Evolutionary conservation across 768 basidiomycete species (phyloP), one percentile per base, ranked within the genome.

Genomic region (Glaciozyma martinii): DNA sequence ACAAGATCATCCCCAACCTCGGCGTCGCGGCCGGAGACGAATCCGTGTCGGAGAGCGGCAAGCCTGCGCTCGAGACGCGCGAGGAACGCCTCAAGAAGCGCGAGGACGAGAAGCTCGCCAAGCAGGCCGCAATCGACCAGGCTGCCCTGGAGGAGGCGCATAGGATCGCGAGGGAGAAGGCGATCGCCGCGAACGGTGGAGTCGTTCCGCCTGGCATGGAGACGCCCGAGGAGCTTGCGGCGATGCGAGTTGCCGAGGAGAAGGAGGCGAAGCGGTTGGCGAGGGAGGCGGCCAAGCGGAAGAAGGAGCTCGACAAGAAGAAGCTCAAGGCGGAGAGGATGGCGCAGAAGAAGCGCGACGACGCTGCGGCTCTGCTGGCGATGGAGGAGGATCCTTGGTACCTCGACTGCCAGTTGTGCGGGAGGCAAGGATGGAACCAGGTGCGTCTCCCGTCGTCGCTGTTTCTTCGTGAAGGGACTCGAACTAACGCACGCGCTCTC

Each of bases 151-250:
- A 66, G 25, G 62, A 66, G 59, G 74, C 74, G 43, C 74, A 91
- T 75, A 84, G 87, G 56, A 30, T 68, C 67, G 85, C 85, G 27
- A 80, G 82, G 43, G 76, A 82, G 30, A 81, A 82, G 12, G 82
- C 83, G n/a, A 78, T 80, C 64, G 81, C 30, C 30, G 52, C 78
- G 71, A 83, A 82, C 46, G 68, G 68, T 16, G 68, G 68, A 5
- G 56, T 59, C 13, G 40, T 69, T 23, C 68, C 64, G 19, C 29
- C 29, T n/a, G 61, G 65, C 43, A 30, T 63, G 30, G 65, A 63
- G 64, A 61, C 50, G 27, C 61, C 60, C 4, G 61, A 69, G 25
- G 68, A 65, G 59, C 43, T 47, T 25, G 56, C 7, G 15, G 50
- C n/a, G 43, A 40, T 56, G 55, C 30, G 61, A 60, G 4, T 13